These are phyloP conservation scores for Seminavis robusta DNA, from an alignment of 108 stramenopile genomes.

Conservation along the genomic window DNA sequence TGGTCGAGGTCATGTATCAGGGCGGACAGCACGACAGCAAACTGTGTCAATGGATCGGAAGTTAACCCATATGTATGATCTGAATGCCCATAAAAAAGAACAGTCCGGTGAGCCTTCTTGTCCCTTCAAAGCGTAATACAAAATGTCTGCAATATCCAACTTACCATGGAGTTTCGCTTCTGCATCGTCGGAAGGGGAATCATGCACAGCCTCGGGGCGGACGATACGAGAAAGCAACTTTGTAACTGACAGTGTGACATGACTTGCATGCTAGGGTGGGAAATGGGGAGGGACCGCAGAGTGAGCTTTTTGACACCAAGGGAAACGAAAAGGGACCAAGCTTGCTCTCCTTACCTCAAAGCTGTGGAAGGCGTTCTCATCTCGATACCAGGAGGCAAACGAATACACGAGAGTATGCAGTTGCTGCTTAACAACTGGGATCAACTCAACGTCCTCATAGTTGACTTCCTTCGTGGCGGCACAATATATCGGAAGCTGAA, in stretches of 20 bases:
- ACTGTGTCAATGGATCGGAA: conserved; percentile 10
- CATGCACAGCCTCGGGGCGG: background rate
- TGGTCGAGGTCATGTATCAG: conserved; percentile 28
- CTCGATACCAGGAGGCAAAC: conserved; percentile 34
- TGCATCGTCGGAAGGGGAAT: no score
- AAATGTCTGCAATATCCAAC: no score
- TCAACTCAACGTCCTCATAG: conserved; percentile 11
- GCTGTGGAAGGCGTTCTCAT: conserved; percentile 50
- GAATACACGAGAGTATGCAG: conserved; percentile 11
- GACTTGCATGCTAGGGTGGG: conserved; percentile 43
- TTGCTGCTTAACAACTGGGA: conserved; percentile 9
- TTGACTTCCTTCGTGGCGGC: no score
- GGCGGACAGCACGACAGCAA: conserved; percentile 13
- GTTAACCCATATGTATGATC: conserved; percentile 19
- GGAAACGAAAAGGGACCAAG: no score
- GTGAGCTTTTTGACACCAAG: no score
- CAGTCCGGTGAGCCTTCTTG: background rate
- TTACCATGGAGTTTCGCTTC: no score
- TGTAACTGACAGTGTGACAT: background rate
- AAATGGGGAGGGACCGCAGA: no score
- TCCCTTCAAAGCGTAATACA: no score
- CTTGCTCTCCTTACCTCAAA: no score
- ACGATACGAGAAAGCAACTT: conserved; percentile 1
- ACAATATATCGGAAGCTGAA: no score
- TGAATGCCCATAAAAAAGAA: no score